phyloP scores from a whole-genome alignment of 2,329 filamentous ascomycete genomes.

The Byssothecium circinans region DNA sequence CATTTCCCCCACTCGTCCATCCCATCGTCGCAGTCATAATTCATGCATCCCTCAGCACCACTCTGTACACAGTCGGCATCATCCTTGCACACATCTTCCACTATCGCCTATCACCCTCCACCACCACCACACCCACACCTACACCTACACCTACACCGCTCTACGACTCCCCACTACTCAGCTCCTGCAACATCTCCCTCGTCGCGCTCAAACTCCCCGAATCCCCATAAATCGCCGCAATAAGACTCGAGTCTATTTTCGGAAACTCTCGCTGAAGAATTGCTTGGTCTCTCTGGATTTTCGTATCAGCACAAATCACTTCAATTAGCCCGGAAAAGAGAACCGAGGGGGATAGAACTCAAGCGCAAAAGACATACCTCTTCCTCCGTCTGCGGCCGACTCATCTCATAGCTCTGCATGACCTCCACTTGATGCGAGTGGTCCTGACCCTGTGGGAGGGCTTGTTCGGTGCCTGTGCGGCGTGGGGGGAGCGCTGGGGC shows the following conservation, averaged over 20 bases:
- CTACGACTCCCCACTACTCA: conserved; percentile 21
- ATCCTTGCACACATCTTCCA: no score
- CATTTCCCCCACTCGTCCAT: no score
- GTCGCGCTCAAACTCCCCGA: conserved; percentile 46
- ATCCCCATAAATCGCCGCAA: conserved; percentile 51
- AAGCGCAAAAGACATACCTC: conserved; percentile 21
- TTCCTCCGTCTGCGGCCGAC: conserved; percentile 38
- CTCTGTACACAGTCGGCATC: no score
- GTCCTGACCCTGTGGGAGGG: conserved; percentile 46
- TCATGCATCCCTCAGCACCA: no score
- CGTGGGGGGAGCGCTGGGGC: conserved; percentile 32
- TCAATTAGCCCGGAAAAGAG: not conserved
- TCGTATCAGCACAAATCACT: not conserved
- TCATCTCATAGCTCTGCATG: conserved; percentile 44
- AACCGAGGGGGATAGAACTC: not conserved
- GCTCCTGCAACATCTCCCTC: conserved; percentile 49
- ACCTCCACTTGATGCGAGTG: conserved; percentile 48
- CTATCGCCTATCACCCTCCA: no score
- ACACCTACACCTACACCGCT: not conserved
- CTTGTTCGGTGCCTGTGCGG: conserved; percentile 38
- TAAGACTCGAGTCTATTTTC: conserved; percentile 47
- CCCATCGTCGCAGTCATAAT: no score
- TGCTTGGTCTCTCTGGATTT: conserved; percentile 42
- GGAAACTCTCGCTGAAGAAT: conserved; percentile 49
- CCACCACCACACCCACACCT: not conserved